Conservation (phyloP, 805 yeast species). For the Yarrowia porcina region DNA sequence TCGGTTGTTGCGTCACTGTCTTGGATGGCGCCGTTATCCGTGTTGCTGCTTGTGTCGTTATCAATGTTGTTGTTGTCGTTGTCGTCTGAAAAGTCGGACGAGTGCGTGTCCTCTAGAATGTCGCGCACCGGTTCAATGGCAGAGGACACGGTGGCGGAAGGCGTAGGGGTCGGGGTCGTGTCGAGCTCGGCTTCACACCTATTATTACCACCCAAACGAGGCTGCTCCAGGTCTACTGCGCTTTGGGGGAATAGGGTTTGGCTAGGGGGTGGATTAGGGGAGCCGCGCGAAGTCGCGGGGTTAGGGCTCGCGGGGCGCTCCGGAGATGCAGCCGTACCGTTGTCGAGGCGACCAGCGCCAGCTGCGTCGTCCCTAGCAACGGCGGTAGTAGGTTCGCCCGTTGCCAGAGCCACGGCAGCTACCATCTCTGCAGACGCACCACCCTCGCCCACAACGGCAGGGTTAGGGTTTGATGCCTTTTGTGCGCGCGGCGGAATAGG, state of each 20-base stretch:
- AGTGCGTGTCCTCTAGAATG: neutral
- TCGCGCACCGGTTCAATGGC: neutral
- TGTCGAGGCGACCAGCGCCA: too few species aligned
- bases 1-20: neutral
- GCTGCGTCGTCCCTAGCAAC: too few species aligned
- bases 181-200: neutral
- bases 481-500: neutral
- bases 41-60: neutral
- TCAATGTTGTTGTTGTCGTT: neutral
- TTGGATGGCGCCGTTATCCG: neutral
- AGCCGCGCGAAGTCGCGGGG: too few species aligned
- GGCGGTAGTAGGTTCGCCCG: too few species aligned
- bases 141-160: neutral
- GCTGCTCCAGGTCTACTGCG: neutral
- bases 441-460: neutral
- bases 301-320: neutral
- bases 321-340: too few species aligned
- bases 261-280: conserved; percentile 5
- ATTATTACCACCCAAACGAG: conserved; percentile 10
- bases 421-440: too few species aligned
- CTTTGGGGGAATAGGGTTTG: conserved; percentile 2
- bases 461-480: neutral
- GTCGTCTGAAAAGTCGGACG: neutral
- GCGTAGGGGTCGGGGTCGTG: neutral
- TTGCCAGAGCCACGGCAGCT: too few species aligned